These are phyloP conservation scores for Aspergillus fructus DNA, from an alignment of 2,329 filamentous ascomycete genomes.

Conservation along the genomic window DNA sequence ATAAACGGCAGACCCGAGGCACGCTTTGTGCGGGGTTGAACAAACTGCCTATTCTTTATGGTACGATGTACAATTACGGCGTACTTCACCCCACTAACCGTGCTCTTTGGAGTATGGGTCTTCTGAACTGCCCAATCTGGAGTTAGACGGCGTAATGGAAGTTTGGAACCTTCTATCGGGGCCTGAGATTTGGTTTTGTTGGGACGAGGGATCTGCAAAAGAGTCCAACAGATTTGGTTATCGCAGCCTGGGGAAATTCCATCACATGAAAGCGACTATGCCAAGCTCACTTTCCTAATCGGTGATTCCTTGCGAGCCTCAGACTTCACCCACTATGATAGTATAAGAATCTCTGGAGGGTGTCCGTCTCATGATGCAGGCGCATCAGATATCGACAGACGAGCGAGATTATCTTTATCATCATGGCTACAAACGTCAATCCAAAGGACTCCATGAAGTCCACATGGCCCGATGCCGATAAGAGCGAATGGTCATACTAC, in stretches of 20 bases:
- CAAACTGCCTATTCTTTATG: conserved; percentile 5
- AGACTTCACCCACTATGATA: neutral
- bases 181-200: conserved; percentile 2
- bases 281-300: neutral
- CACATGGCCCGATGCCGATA: conserved; percentile 28
- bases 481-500: conserved; percentile 25
- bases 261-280: conserved; percentile 10
- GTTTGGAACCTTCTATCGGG: neutral
- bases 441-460: conserved; percentile 34
- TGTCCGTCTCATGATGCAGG: neutral
- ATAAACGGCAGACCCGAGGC: conserved; percentile 6
- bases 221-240: neutral
- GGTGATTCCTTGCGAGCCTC: conserved; percentile 7
- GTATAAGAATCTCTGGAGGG: neutral
- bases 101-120: neutral
- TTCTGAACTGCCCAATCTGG: neutral
- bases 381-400: neutral
- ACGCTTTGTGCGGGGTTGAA: conserved; percentile 9
- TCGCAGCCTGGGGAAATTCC: neutral
- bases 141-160: neutral
- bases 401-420: neutral
- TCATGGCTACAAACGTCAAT: conserved; percentile 22
- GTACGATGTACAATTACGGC: neutral
- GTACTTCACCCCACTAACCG: neutral
- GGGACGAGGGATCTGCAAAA: conserved; percentile 13